Conservation (phyloP, 1,284 basidiomycete species). For the Leccinum angustisporum region DNA sequence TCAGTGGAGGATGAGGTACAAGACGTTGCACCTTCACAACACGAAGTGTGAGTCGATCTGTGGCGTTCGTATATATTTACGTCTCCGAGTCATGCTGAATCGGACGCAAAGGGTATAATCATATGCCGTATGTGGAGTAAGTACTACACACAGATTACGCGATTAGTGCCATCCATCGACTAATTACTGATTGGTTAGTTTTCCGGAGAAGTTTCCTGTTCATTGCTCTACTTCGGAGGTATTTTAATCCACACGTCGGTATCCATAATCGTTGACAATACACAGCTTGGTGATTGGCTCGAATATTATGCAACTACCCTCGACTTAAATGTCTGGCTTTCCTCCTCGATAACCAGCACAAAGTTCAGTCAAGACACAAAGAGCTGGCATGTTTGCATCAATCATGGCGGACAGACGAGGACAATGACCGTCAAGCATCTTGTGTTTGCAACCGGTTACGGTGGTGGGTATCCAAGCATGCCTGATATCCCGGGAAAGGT, state of each 20-base stretch:
- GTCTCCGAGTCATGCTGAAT: neutral
- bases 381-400: constrained; percentile 37
- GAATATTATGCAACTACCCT: constrained; percentile 31
- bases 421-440: constrained; percentile 36
- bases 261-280: constrained; percentile 1
- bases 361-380: constrained; percentile 31
- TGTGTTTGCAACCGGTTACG: constrained; percentile 40
- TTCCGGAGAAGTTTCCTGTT: constrained; percentile 39
- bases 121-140: constrained; percentile 29
- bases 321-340: constrained; percentile 32
- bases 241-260: neutral
- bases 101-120: constrained; percentile 22
- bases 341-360: constrained; percentile 40
- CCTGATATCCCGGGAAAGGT: constrained; percentile 5
- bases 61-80: neutral
- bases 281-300: constrained; percentile 58
- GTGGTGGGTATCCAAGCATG: constrained; percentile 35
- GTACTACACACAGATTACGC: neutral
- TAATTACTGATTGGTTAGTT: constrained; percentile 20
- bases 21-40: constrained; percentile 27
- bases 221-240: constrained; percentile 37
- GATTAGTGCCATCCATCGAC: neutral
- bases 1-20: constrained; percentile 35
- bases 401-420: constrained; percentile 23
- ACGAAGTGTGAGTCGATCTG: constrained; percentile 23